Base-by-base conservation (phyloP, 805 yeast genomes). In the Metschnikowia matae region DNA sequence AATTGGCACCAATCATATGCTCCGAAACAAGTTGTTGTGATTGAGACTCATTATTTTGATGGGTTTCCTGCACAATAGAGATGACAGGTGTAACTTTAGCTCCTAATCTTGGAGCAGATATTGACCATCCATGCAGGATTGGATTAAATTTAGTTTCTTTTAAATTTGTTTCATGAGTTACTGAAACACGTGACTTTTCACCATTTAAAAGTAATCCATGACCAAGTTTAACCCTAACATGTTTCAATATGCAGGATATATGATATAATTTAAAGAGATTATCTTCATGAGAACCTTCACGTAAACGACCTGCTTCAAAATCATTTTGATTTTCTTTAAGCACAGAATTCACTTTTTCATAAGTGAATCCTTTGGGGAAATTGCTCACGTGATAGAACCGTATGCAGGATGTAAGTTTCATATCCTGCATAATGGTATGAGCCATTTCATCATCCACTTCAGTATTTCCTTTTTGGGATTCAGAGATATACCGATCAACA, bases 1-100 rank as follows among this genome's bases (percentile, higher is more conserved):
- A 69, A 62, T 89, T 90, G 0, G 94, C 89, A 41, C 80, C 68
- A 21, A 91, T 78, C 99, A 92, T 92, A 44, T 87, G 64, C 62
- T 92, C 96, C 0, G 92, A 78, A 1, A 92, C 97, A 23, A 92
- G 70, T 2, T 73, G 60, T 37, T 80, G 82, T 0, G 96, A 83
- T 34, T 73, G 68, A 0, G 82, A 64, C 36, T 54, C 55, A n/a
- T 32, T 34, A 35, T 57, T 54, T 46, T 62, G 66, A 35, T 48
- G 39, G 5, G 48, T 47, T 15, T 57, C 58, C 8, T 44, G 46
- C 10, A 54, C 39, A 29, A 57, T 20, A 5, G 56, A 34, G 6
- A 58, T 50, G 17, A 52, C 48, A 2, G 62, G 58, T 1, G 54
- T 37, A 3, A 17, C 31, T 2, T 21, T 3, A 11, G 23, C 48